Evolutionary conservation across 2,329 filamentous ascomycete species (phyloP), one percentile per base, ranked within the genome.

Genomic region (Apiospora saccharicola): DNA sequence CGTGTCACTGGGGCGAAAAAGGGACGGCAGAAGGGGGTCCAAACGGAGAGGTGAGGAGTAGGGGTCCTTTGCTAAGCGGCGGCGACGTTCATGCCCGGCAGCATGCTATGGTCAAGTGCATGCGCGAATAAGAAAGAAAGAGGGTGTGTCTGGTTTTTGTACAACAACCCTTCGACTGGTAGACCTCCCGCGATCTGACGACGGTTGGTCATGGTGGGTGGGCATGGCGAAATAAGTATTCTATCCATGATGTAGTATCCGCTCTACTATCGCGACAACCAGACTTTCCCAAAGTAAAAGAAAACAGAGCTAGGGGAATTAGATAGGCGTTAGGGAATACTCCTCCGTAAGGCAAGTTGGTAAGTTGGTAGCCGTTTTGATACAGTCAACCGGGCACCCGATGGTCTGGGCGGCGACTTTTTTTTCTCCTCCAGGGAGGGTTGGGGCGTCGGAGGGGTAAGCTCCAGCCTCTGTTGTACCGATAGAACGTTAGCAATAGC

Each of bases 341-440:
- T 61, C 16, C 30, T 61, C 16, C 51, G 49, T 53, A 53, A 57
- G 26, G 51, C 51, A 30, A 57, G 24, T 19, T 41, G 7, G 37
- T 7, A 10, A 41, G 37, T 30, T 61, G 30, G 53, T 61, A 37
- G 10, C 22, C 51, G 51, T 57, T 5, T 47, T 22, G 46, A n/a
- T 49, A 34, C 51, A 22, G 26, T 19, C 26, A 57, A 57, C 51
- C 12, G 26, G 14, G 16, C 51, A 12, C 16, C 53, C 53, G 22
- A 61, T n/a, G 53, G 53, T 37, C 53, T 61, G 53, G 53, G 53
- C 53, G 53, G 53, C 53, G 53, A 57, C 51, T 57, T n/a, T 16
- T 53, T 53, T 37, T 61, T 61, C 26, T 30, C 4, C 26, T n/a
- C 22, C 44, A 47, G 44, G 51, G 26, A 57, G 26, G 30, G 53